Base-by-base conservation (phyloP, 805 yeast genomes). In the Torulaspora indica region DNA sequence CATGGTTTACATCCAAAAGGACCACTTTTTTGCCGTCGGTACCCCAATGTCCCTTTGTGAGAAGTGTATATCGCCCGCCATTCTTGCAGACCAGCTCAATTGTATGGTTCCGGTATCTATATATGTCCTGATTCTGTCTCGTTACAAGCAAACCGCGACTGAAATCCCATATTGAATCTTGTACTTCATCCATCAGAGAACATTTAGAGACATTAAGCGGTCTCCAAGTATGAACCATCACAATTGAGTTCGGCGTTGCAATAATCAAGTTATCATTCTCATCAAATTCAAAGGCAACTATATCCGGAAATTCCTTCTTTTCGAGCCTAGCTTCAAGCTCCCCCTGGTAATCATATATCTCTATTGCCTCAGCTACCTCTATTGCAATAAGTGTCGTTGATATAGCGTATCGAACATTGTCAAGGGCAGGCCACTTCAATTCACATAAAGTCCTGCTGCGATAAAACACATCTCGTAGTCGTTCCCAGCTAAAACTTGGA, bases 401-500 rank as follows among this genome's bases (percentile, higher is more conserved):
- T 54, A 79, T 58, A 1, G 68, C 73, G 55, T 76, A 51, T 15
- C 36, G 43, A 15, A 35, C 20, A 7, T 45, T 33, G 5, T 42
- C 42, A 17, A 46, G 48, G 4, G 37, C 42, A 14, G 59, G 57
- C 56, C 60, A 53, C 32, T 51, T 41, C 24, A 61, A 42, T 7
- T 46, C 43, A 35, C 54, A 45, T 18, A 61, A 34, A 14, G 39
- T 74, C 43, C 81, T 64, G 13, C 74, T 71, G 43, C 84, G 70
- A 53, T 87, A 89, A 60, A 76, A 86, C 8, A 78, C 82, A 61
- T 79, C 78, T 42, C 78, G 80, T 14, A 89, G 72, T 51, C 82
- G 75, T 61, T 88, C 95, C 97, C 97, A 89, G 35, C 74, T 75
- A 48, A 73, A 58, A 52, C 75, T 70, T 9, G 78, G 78, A 38